Percentiles rank a stretch among this genome's conserved stretches.
phyloP scores from a whole-genome alignment of 202 grass and related monocot genomes.

The Panicum virgatum region DNA sequence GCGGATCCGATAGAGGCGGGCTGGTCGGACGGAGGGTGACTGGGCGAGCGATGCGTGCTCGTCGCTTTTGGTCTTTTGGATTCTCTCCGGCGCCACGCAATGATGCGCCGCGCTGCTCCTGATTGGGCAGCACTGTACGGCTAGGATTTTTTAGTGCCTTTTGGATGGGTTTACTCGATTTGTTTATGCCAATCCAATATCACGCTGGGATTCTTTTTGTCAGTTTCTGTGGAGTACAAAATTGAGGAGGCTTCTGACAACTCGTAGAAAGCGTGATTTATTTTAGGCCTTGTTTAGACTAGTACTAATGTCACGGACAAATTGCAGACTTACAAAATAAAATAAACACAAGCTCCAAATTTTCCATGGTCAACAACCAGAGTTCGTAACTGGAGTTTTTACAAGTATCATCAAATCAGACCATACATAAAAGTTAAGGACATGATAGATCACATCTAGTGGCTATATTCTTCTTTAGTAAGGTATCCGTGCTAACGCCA shows the following conservation, averaged over 20 bases:
- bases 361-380: no score
- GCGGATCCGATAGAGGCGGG: constrained; percentile 17
- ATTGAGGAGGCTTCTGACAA: background rate
- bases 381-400: no score
- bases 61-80: background rate
- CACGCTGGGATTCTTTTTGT: background rate
- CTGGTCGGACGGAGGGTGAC: background rate
- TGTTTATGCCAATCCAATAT: background rate
- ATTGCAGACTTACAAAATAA: no score
- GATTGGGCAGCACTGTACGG: background rate
- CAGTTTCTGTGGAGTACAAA: background rate
- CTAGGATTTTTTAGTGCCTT: background rate
- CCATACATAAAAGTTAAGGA: no score
- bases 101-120: constrained; percentile 1
- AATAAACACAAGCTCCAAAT: no score
- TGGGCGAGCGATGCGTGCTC: background rate
- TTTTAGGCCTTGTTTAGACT: no score
- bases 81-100: background rate
- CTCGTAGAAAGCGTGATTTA: no score
- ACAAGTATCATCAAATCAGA: no score
- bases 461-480: no score
- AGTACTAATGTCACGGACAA: no score
- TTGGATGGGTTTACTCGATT: background rate
- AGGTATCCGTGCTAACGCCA: no score
- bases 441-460: no score